Evolutionary conservation across 2,329 filamentous ascomycete genomes (phyloP).

Genomic region (Botrytis paeoniae): DNA sequence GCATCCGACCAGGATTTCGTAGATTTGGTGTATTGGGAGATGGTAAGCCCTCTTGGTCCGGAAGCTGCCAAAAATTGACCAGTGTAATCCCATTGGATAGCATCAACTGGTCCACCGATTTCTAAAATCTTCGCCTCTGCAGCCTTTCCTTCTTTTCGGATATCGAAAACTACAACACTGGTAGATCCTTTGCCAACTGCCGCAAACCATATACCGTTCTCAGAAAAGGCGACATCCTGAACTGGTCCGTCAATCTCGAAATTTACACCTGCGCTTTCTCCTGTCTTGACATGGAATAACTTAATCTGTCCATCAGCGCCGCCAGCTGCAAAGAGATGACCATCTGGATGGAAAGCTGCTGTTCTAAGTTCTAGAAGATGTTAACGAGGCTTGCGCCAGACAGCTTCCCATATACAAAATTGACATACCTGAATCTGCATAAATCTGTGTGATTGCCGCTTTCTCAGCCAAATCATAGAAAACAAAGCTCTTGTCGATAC

Average conservation of each 20-base stretch:
- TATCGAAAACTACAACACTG: conserved; percentile 82
- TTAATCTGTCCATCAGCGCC: conserved; percentile 78
- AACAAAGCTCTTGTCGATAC: conserved; percentile 86
- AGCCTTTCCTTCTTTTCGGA: conserved; percentile 85
- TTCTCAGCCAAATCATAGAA: conserved; percentile 75
- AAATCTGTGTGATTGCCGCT: conserved; percentile 72
- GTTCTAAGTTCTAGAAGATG: conserved; percentile 48
- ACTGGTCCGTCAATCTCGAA: conserved; percentile 70
- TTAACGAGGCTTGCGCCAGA: not conserved
- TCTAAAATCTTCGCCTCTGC: conserved; percentile 82
- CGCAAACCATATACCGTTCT: conserved; percentile 96
- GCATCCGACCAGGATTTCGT: conserved; percentile 88
- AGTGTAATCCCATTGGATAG: conserved; percentile 87
- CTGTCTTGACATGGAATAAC: conserved; percentile 81
- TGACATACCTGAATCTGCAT: conserved; percentile 71
- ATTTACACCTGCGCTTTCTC: conserved; percentile 65
- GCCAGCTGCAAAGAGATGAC: conserved; percentile 86
- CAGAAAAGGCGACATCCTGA: conserved; percentile 78
- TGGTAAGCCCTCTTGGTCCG: conserved; percentile 75
- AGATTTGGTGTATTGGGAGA: conserved; percentile 86
- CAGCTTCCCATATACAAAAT: not conserved
- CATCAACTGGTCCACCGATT: conserved; percentile 72
- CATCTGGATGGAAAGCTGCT: conserved; percentile 90
- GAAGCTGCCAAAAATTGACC: conserved; percentile 87
- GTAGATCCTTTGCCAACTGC: conserved; percentile 75